Base-by-base conservation (phyloP, 768 basidiomycete species). In the Calocybe gangraenosa region DNA sequence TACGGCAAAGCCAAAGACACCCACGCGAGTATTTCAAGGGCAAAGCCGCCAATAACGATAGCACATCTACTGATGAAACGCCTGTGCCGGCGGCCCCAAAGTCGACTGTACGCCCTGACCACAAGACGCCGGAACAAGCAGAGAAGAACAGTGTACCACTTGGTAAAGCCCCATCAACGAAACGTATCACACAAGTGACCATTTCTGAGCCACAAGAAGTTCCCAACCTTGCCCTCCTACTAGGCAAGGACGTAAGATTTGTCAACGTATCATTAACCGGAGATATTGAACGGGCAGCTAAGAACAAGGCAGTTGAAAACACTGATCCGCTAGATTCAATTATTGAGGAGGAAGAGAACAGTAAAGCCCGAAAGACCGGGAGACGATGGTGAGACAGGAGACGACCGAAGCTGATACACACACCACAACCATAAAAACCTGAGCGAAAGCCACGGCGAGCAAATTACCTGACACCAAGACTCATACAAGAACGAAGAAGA, bases 401-500 rank as follows among this genome's bases (percentile, higher is more conserved):
- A 18, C 11, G 11, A 5, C 25, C 5, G 25, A 28, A 11, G 14
- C 22, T 7, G 31, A 36, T 21, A 41, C 47, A n/a, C 28, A 41
- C 4, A 33, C 52, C 15, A n/a, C n/a, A n/a, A 32, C 47, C 6
- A 42, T 11, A 11, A 28, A 39, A 35, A 41, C 56, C 13, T 39
- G 49, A 19, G 42, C 52, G 5, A 49, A 49, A 14, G 25, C 25
- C 25, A 44, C 49, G n/a, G 32, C 49, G 19, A 37, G 50, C 37
- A 61, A 56, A 45, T 38, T 63, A 11, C 57, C 47, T 8, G 48
- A 42, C 17, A 37, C 44, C 1, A 51, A 35, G 18, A 35, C 47
- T 13, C 30, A 42, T 20, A 31, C 61, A 7, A 51, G 52, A 15
- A 51, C 49, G 22, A 59, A 57, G 42, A 70, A 63, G 57, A 66